Evolutionary conservation across 2,329 filamentous ascomycete species (phyloP).

Genomic region (Aureobasidium sp.): DNA sequence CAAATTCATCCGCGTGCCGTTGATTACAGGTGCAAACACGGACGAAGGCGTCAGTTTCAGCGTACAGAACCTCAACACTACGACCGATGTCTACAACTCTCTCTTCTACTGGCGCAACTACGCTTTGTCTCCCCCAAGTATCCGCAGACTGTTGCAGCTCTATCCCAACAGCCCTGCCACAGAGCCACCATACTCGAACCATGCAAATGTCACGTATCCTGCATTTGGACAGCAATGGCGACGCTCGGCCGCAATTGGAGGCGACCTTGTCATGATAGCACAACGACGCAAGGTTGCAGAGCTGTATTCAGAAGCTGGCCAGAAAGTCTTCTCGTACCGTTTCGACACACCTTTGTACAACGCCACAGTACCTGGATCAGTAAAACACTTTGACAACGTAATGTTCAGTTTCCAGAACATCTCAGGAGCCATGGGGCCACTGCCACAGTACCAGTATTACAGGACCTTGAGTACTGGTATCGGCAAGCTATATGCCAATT

Average conservation of each 20-base stretch:
- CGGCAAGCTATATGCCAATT: constrained; percentile 36
- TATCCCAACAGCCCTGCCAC: constrained; percentile 43
- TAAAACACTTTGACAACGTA: constrained; percentile 43
- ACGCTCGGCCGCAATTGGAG: constrained; percentile 38
- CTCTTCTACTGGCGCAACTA: constrained; percentile 39
- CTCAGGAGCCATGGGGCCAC: constrained; percentile 37
- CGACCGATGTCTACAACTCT: constrained; percentile 35
- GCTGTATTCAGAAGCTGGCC: constrained; percentile 26
- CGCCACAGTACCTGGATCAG: constrained; percentile 31
- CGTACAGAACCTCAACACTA: constrained; percentile 33
- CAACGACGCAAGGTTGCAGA: constrained; percentile 39
- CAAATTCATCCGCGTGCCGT: constrained; percentile 37
- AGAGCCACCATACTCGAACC: constrained; percentile 34
- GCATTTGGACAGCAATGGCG: constrained; percentile 33
- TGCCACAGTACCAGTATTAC: constrained; percentile 32
- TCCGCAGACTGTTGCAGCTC: constrained; percentile 36
- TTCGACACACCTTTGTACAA: constrained; percentile 42
- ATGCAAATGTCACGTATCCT: constrained; percentile 20
- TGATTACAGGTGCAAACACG: constrained; percentile 42
- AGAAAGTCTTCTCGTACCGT: constrained; percentile 40
- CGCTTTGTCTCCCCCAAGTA: constrained; percentile 37
- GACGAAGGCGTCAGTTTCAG: constrained; percentile 41
- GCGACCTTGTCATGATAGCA: constrained; percentile 42
- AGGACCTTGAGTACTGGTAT: constrained; percentile 28
- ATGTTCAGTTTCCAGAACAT: constrained; percentile 46